Percentiles rank a stretch among this genome's conserved stretches.
These are phyloP conservation scores for Pilatotrama ljubarskyi DNA, from an alignment of 768 basidiomycete species.

Conservation along the genomic window DNA sequence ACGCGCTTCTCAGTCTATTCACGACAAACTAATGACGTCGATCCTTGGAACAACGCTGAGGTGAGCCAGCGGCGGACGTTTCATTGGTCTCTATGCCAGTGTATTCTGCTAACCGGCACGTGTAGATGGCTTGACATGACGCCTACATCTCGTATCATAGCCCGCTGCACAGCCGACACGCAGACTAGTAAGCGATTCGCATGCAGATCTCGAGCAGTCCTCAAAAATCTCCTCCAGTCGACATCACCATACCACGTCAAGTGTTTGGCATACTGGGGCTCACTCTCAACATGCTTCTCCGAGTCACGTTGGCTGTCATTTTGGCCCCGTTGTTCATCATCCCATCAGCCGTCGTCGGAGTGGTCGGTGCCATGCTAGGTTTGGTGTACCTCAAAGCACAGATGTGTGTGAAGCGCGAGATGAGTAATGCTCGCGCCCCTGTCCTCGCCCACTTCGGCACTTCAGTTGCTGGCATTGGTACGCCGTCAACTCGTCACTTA, in stretches of 20 bases:
- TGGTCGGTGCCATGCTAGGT: slow-evolving; percentile 45
- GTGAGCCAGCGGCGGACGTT: slow-evolving; percentile 27
- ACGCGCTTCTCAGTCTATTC: slow-evolving; percentile 56
- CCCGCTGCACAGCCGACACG: slow-evolving; percentile 69
- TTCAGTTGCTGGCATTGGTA: slow-evolving; percentile 49
- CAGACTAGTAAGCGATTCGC: slow-evolving; percentile 28
- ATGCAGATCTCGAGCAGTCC: background rate
- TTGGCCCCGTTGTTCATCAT: slow-evolving; percentile 42
- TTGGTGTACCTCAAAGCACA: slow-evolving; percentile 57
- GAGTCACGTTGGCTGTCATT: slow-evolving; percentile 38
- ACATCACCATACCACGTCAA: slow-evolving; percentile 33
- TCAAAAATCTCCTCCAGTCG: slow-evolving; percentile 27
- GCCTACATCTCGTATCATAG: slow-evolving; percentile 59
- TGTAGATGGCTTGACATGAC: slow-evolving; percentile 51
- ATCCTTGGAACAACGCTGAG: slow-evolving; percentile 63
- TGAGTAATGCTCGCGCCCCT: slow-evolving; percentile 51
- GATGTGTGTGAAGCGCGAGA: slow-evolving; percentile 55
- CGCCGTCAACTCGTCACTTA: background rate
- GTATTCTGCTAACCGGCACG: background rate
- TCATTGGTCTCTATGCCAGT: background rate
- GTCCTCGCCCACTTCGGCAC: slow-evolving; percentile 53
- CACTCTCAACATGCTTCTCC: slow-evolving; percentile 36
- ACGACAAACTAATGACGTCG: slow-evolving; percentile 50
- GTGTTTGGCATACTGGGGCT: slow-evolving; percentile 34
- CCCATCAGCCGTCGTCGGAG: slow-evolving; percentile 37